These are phyloP conservation scores for Periconia sp. DNA, from an alignment of 2,329 filamentous ascomycete species.

Conservation along the genomic window DNA sequence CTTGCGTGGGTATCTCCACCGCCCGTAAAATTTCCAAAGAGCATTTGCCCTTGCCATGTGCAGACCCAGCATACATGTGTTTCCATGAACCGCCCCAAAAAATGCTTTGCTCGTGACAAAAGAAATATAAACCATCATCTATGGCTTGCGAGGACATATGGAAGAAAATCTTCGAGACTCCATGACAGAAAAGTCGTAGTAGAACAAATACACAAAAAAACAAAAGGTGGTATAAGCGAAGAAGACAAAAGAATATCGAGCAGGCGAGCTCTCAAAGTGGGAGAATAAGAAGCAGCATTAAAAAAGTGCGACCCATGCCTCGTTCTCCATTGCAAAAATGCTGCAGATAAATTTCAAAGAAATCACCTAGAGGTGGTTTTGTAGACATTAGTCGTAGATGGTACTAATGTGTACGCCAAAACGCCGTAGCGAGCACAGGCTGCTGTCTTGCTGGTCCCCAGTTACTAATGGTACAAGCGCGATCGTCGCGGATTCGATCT, in stretches of 20 bases:
- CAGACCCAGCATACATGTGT: background rate
- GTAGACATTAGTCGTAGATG: slow-evolving; percentile 39
- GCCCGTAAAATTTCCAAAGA: too few relatives aligned
- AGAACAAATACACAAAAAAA: slow-evolving; percentile 16
- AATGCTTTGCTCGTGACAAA: slow-evolving; percentile 24
- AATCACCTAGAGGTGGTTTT: slow-evolving; percentile 22
- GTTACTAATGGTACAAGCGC: slow-evolving; percentile 37
- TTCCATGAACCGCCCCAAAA: background rate
- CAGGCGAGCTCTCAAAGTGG: background rate
- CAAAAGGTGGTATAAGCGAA: slow-evolving; percentile 33
- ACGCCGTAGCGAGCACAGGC: slow-evolving; percentile 33
- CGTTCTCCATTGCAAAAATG: slow-evolving; percentile 12
- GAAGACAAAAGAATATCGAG: slow-evolving; percentile 5
- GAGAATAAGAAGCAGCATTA: background rate
- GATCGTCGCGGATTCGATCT: slow-evolving; percentile 20
- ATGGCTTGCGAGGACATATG: slow-evolving; percentile 22
- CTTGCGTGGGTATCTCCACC: too few relatives aligned
- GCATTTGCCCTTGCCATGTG: background rate
- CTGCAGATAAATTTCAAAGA: slow-evolving; percentile 24
- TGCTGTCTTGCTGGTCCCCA: slow-evolving; percentile 22
- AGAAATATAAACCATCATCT: slow-evolving; percentile 1
- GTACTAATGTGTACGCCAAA: slow-evolving; percentile 23
- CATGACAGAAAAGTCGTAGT: background rate
- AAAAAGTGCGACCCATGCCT: slow-evolving; percentile 1
- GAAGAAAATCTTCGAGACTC: slow-evolving; percentile 16